Evolutionary conservation across 1,284 basidiomycete species (phyloP), one percentile per base, ranked within the genome.

Genomic region (Cutaneotrichosporon spelunceum): DNA sequence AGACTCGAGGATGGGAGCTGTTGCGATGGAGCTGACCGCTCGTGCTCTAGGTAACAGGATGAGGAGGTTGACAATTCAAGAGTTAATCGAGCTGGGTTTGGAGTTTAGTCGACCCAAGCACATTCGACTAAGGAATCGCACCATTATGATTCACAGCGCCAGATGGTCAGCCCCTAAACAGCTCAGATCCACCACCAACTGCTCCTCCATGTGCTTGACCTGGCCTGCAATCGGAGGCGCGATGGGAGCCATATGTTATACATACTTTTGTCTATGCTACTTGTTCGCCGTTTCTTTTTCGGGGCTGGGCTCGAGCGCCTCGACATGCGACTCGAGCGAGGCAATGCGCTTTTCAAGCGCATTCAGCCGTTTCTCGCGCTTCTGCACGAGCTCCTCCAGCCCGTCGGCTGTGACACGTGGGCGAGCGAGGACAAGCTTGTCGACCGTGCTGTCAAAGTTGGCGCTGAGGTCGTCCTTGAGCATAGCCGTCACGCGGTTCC

Each of bases 391-490:
- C 47, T 82, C 79, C 39, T 81, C 81, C 24, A 85, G 79, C 34
- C 82, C 82, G 13, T 81, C 67, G 55, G 74, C 73, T 0, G 77
- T 73, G 2, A 68, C 66, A 10, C 60, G 52, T 0, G 77, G 72
- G 26, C 73, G 74, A 3, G 73, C 70, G 10, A 76, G 54, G 8
- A 78, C 64, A n/a, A 83, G 78, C 6, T 67, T 60, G 4, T 70
- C 61, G 4, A 61, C 63, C 2, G 57, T 57, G 80, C 81, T n/a
- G 74, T 79, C 50, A 72, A 73, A 54, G 82, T 81, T n/a, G 82
- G 75, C 89, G 79, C 83, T 81, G 19, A 92, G 75, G 79, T 93
- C 91, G 53, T 88, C 82, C 65, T 85, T 83, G 55, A 91, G 78
- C 10, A 90, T 88, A 56, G 85, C 82, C 4, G 84, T 84, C 4